phyloP scores from a whole-genome alignment of 1,284 basidiomycete species.

The Thecaphora frezii region DNA sequence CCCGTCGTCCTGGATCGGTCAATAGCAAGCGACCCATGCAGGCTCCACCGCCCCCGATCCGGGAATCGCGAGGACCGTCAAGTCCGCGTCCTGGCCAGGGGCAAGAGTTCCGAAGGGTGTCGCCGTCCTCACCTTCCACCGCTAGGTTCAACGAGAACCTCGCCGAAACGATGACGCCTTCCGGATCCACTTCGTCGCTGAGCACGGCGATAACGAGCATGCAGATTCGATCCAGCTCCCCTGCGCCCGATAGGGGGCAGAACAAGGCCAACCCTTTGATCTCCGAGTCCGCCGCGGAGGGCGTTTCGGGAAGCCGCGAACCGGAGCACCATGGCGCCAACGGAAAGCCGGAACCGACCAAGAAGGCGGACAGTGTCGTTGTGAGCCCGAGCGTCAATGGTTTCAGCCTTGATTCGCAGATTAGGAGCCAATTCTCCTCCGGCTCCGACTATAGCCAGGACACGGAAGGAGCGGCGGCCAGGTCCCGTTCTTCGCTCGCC shows the following conservation, averaged over 20 bases:
- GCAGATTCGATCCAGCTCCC: no score
- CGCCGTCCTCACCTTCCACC: no score
- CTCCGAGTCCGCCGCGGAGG: no score
- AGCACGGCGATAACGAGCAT: not conserved
- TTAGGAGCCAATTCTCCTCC: not conserved
- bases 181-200: not conserved
- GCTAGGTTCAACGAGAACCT: not conserved
- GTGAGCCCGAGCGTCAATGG: not conserved
- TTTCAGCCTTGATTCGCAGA: not conserved
- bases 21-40: conserved; percentile 29
- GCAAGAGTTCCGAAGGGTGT: not conserved
- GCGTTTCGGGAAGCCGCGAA: no score
- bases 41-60: conserved; percentile 26
- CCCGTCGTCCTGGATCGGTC: conserved; percentile 15
- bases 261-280: no score
- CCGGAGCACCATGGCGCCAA: no score
- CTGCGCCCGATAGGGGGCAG: no score
- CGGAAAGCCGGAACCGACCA: no score
- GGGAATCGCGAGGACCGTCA: not conserved
- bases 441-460: conserved; percentile 4
- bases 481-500: conserved; percentile 19
- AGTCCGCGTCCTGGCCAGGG: not conserved
- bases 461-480: conserved; percentile 10
- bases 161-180: not conserved
- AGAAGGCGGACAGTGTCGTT: no score